Evolutionary conservation across 148 eudicot species (phyloP).

Genomic region (Spergularia marina): DNA sequence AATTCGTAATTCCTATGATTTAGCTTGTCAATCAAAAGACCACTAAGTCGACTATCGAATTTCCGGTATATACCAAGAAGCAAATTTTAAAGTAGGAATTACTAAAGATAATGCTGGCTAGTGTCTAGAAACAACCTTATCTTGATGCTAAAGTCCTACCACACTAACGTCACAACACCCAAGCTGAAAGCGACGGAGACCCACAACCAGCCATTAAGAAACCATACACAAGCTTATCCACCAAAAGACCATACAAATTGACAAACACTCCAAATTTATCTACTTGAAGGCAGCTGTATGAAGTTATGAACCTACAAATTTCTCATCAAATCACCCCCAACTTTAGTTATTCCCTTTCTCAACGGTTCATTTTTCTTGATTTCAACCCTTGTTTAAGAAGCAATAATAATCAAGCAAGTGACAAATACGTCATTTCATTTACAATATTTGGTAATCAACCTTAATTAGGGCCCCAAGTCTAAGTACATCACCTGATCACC

Average conservation of each 20-base stretch:
- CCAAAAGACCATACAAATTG: background rate
- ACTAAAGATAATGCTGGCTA: slow-evolving; percentile 1
- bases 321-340: slow-evolving; percentile 11
- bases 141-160: slow-evolving; percentile 14
- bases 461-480: too few species aligned
- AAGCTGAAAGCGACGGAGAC: slow-evolving; percentile 9
- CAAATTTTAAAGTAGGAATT: background rate
- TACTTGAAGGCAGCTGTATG: background rate
- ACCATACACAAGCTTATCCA: slow-evolving; percentile 18
- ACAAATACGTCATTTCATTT: too few species aligned
- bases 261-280: background rate
- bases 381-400: too few species aligned
- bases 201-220: background rate
- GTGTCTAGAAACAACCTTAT: background rate
- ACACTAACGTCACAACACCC: slow-evolving; percentile 12
- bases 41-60: too few species aligned
- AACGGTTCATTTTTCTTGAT: background rate
- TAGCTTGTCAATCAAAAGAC: too few species aligned
- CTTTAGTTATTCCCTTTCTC: slow-evolving; percentile 13
- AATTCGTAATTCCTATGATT: too few species aligned
- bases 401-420: too few species aligned
- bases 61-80: too few species aligned
- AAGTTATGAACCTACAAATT: background rate
- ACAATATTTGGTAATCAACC: too few species aligned
- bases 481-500: too few species aligned